Base-by-base conservation (phyloP, 83 land plant genomes). In the Picea abies region DNA sequence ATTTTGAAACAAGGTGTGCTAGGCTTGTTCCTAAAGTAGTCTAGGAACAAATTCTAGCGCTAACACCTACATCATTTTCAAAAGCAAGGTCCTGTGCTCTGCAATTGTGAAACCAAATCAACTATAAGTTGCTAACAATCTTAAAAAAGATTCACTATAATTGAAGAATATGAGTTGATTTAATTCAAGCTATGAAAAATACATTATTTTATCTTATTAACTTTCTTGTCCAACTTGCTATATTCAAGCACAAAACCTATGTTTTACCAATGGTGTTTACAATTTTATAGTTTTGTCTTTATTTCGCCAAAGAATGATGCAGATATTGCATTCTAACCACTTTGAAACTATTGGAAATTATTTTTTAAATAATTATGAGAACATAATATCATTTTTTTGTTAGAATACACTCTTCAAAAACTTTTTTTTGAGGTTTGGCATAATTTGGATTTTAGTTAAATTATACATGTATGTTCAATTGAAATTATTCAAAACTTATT, bases 11-110 rank as follows among this genome's bases (percentile, higher is more conserved):
- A n/a, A n/a, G n/a, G n/a, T n/a, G n/a, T n/a, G n/a, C n/a, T n/a
- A n/a, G n/a, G n/a, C n/a, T n/a, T n/a, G n/a, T n/a, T n/a, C n/a
- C n/a, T n/a, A n/a, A n/a, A n/a, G n/a, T n/a, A n/a, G n/a, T n/a
- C n/a, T n/a, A n/a, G n/a, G n/a, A 26, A 26, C 29, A 26, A 26
- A 26, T 26, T 26, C 29, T 26, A 26, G 0, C 29, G 29, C 29
- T 26, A 26, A 26, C 29, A 26, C 29, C 29, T 26, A 26, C 29
- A 26, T 26, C 15, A 62, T 82, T 82, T 25, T 72, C 79, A 62
- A 82, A 82, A 44, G 65, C 32, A 29, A 82, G 61, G 39, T 72
- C 79, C 17, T 65, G 61, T 49, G 83, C 83, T 47, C 25, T 14
- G 17, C 47, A 72, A 52, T 52, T 52, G 56, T 52, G 56, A 52